Evolutionary conservation across 108 stramenopile species (phyloP).

Genomic region (Cyclotella atomus): DNA sequence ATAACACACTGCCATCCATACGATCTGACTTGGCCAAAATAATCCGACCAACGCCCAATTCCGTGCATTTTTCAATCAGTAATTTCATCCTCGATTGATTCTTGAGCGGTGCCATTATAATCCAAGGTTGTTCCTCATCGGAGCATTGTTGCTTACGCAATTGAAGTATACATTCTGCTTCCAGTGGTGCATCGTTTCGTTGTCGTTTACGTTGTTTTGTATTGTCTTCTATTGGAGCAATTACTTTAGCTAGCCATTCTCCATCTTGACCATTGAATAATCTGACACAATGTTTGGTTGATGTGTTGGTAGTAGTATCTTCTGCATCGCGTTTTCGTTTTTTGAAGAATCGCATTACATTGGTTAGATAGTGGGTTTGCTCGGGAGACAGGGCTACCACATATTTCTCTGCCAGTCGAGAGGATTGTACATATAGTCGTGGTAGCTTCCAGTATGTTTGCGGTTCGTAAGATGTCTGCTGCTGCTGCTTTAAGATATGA

Average conservation of each 20-base stretch:
- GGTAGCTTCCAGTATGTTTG: conserved; percentile 37
- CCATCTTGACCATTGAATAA: conserved; percentile 78
- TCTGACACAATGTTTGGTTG: conserved; percentile 44
- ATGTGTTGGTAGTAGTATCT: too few species aligned
- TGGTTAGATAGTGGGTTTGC: conserved; percentile 76
- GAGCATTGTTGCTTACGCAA: conserved; percentile 44
- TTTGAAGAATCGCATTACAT: conserved; percentile 74
- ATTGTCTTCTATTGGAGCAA: conserved; percentile 17
- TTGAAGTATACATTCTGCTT: conserved; percentile 54
- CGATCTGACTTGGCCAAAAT: conserved; percentile 48
- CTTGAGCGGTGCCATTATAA: conserved; percentile 64
- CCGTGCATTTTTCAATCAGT: conserved; percentile 82
- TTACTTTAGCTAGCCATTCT: conserved; percentile 79
- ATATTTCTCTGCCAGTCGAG: conserved; percentile 4
- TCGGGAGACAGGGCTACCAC: conserved; percentile 50
- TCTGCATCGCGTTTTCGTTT: conserved; percentile 26
- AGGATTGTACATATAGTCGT: conserved; percentile 40
- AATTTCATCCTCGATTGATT: conserved; percentile 68
- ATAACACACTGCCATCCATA: conserved; percentile 33
- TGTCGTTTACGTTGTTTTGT: conserved; percentile 22
- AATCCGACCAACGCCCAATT: conserved; percentile 60
- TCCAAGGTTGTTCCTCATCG: conserved; percentile 27
- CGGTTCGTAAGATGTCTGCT: neutral
- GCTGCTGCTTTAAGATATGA: too few species aligned
- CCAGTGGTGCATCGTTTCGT: conserved; percentile 22